These are phyloP conservation scores for Cordia subcordata DNA, from an alignment of 257 asterid species.

Conservation along the genomic window DNA sequence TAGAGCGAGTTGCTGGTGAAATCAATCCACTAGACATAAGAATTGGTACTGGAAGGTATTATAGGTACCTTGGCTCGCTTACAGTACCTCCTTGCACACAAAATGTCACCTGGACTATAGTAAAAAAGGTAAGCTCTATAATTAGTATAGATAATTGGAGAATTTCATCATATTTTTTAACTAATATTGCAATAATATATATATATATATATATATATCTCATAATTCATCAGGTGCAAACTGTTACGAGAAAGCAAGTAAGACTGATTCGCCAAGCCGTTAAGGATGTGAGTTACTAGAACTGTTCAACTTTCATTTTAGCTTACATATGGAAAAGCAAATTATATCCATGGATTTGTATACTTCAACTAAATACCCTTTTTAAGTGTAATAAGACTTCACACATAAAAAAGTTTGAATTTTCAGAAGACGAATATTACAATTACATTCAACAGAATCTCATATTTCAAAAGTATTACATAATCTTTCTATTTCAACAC, in stretches of 20 bases:
- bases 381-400: no score
- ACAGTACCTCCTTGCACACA: slow-evolving; percentile 69
- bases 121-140: slow-evolving; percentile 29
- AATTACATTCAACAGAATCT: no score
- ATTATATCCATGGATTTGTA: no score
- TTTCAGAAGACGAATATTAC: no score
- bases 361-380: no score
- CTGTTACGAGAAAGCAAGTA: slow-evolving; percentile 49
- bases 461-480: no score
- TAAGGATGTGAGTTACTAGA: slow-evolving; percentile 38
- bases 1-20: slow-evolving; percentile 22
- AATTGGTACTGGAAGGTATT: slow-evolving; percentile 38
- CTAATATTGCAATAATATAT: no score
- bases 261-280: slow-evolving; percentile 50
- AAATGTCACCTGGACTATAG: slow-evolving; percentile 49
- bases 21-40: slow-evolving; percentile 28
- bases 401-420: no score
- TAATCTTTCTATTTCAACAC: no score
- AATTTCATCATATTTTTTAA: not conserved
- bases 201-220: no score
- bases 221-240: slow-evolving; percentile 39
- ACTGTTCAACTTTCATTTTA: not conserved
- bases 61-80: slow-evolving; percentile 55
- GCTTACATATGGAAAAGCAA: no score
- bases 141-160: not conserved